Evolutionary conservation across 495 filamentous ascomycete species (phyloP).

Genomic region (Acidiella bohemica): DNA sequence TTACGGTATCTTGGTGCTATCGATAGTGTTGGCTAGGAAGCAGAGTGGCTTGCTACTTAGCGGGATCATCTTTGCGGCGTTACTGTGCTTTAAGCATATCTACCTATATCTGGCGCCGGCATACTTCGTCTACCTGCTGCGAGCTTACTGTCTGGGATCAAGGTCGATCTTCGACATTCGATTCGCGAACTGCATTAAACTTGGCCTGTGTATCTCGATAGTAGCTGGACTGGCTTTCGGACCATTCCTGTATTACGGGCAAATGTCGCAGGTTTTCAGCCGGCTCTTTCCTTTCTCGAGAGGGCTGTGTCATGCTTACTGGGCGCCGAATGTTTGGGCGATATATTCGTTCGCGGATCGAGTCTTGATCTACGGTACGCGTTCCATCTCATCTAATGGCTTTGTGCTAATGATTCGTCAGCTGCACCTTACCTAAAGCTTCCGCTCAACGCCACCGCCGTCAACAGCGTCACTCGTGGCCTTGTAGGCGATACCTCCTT

Average conservation of each 20-base stretch:
- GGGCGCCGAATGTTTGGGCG: constrained; percentile 96
- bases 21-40: constrained; percentile 66
- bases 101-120: constrained; percentile 94
- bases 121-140: constrained; percentile 84
- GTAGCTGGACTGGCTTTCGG: constrained; percentile 81
- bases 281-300: constrained; percentile 88
- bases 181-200: constrained; percentile 65
- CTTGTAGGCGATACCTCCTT: constrained; percentile 93
- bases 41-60: constrained; percentile 63
- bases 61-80: constrained; percentile 65
- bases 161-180: constrained; percentile 63
- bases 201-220: constrained; percentile 55
- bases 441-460: constrained; percentile 52
- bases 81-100: constrained; percentile 94
- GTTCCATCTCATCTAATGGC: too few relatives aligned
- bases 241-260: constrained; percentile 71
- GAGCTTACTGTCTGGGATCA: constrained; percentile 75
- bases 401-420: too few relatives aligned
- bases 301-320: constrained; percentile 92
- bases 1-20: constrained; percentile 77
- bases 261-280: constrained; percentile 74
- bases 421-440: constrained; percentile 72
- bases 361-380: constrained; percentile 63
- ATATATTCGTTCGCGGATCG: constrained; percentile 89
- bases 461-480: constrained; percentile 81